Evolutionary conservation across 2,329 filamentous ascomycete genomes (phyloP).

Genomic region (Phaeosphaeriaceae sp.): DNA sequence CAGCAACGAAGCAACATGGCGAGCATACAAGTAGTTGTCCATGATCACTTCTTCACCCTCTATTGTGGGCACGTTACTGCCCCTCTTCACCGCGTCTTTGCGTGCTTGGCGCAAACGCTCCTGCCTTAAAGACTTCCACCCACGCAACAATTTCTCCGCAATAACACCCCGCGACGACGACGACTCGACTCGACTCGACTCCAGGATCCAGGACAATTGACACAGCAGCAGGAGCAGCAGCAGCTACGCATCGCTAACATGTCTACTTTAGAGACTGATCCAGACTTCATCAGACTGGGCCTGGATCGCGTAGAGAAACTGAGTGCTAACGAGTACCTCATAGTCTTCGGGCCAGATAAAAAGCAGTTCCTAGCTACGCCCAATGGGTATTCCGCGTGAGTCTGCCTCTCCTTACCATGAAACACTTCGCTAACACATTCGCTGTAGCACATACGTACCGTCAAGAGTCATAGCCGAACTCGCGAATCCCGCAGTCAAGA

Average conservation of each 20-base stretch:
- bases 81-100: background rate
- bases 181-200: background rate
- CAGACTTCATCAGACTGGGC: conserved; percentile 8
- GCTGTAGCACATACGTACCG: conserved; percentile 29
- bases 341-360: conserved; percentile 31
- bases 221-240: background rate
- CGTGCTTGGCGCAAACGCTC: conserved; percentile 23
- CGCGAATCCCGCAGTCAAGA: conserved; percentile 11
- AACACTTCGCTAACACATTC: conserved; percentile 5
- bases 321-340: conserved; percentile 31
- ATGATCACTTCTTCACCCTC: background rate
- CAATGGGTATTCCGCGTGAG: conserved; percentile 38
- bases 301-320: conserved; percentile 24
- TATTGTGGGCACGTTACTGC: background rate
- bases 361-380: conserved; percentile 35
- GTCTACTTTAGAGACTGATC: conserved; percentile 7
- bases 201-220: background rate
- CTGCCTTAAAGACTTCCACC: conserved; percentile 2
- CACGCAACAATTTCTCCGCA: background rate
- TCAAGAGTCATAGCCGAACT: conserved; percentile 15
- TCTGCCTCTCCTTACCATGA: background rate
- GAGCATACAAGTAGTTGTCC: too few species aligned
- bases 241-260: conserved; percentile 4
- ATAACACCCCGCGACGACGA: background rate
- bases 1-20: too few species aligned